Conservation (phyloP, 1,284 basidiomycete species). For the Boletus holoroseus region DNA sequence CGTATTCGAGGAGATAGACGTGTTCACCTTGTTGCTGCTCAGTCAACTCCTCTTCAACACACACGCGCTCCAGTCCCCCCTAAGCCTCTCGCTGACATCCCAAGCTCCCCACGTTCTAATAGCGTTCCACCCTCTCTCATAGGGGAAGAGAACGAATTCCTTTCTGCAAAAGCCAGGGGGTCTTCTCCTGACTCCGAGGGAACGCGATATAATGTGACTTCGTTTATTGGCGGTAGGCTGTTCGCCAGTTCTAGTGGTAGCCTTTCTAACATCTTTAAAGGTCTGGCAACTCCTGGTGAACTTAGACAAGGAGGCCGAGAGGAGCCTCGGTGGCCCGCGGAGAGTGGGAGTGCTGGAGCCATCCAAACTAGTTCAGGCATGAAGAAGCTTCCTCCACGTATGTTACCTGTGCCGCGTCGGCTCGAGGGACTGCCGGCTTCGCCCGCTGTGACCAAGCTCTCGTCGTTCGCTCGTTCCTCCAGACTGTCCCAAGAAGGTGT, state of each 20-base stretch:
- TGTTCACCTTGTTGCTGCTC: constrained; percentile 12
- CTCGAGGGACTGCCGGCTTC: constrained; percentile 1
- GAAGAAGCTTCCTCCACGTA: constrained; percentile 1
- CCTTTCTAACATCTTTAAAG: constrained; percentile 21
- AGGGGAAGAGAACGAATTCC: constrained; percentile 30
- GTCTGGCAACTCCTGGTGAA: constrained; percentile 29
- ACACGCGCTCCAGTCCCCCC: constrained; percentile 1
- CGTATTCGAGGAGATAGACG: constrained; percentile 25
- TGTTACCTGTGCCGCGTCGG: not conserved
- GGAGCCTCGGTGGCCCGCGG: constrained; percentile 2
- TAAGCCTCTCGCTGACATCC: constrained; percentile 14
- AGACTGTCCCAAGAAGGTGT: constrained; percentile 1
- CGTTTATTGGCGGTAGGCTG: constrained; percentile 62
- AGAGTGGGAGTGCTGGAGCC: not conserved
- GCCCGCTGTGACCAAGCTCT: constrained; percentile 1
- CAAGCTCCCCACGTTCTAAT: constrained; percentile 13
- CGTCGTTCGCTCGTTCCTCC: not conserved
- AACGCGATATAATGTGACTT: constrained; percentile 67
- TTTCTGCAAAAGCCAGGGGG: constrained; percentile 21
- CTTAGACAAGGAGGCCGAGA: constrained; percentile 3
- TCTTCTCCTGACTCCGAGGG: constrained; percentile 40
- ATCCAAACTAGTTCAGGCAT: not conserved
- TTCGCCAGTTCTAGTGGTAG: not conserved
- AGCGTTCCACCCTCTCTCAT: constrained; percentile 30
- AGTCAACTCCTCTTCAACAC: constrained; percentile 6